phyloP scores from a whole-genome alignment of 73 alveolate species.

The Stentor roeselii region DNA sequence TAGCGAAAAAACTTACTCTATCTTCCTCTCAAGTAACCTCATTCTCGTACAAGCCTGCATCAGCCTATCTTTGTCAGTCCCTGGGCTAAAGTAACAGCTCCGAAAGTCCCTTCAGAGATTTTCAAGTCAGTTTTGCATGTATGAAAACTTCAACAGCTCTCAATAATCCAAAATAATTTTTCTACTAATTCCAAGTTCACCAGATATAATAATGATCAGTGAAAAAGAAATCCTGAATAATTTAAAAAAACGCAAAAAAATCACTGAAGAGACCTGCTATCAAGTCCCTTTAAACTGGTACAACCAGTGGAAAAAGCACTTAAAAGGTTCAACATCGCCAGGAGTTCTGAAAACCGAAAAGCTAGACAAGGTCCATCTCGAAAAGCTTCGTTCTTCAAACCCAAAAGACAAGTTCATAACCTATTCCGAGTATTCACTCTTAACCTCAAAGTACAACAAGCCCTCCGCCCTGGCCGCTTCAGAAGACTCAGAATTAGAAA shows the following conservation, averaged over 20 bases:
- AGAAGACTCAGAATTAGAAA: background rate
- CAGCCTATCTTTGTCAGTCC: slow-evolving; percentile 27
- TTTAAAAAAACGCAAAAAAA: background rate
- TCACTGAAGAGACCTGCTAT: background rate
- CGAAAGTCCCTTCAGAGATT: slow-evolving; percentile 3
- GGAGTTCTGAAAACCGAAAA: background rate
- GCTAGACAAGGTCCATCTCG: background rate
- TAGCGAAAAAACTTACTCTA: background rate
- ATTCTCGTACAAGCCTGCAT: slow-evolving; percentile 29
- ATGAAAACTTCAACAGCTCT: no score
- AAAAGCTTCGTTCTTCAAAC: background rate
- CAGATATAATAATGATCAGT: no score
- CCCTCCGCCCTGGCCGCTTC: background rate
- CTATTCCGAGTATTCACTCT: background rate
- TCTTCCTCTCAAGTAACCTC: slow-evolving; percentile 10
- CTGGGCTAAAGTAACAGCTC: slow-evolving; percentile 12
- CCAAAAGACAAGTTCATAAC: background rate
- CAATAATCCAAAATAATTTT: no score
- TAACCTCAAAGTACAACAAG: background rate
- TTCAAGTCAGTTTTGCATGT: slow-evolving; percentile 24
- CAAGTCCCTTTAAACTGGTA: background rate
- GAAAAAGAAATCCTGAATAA: no score
- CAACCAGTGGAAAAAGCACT: background rate
- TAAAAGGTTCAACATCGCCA: background rate
- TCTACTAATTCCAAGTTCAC: no score